Base-by-base conservation (phyloP, 805 yeast species). In the Saturnispora saitoi region DNA sequence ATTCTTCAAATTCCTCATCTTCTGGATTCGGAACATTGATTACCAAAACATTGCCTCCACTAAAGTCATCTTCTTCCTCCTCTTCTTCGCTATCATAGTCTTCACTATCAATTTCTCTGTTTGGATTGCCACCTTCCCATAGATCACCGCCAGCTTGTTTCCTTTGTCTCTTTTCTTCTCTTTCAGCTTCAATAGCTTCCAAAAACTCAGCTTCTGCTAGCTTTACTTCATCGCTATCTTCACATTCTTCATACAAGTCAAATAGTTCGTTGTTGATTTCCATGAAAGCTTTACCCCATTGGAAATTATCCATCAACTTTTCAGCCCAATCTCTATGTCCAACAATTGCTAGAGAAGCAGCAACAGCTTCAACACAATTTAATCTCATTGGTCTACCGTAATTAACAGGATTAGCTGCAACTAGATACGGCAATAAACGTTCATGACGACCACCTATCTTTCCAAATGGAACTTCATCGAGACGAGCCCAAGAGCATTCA, bases 401-500 rank as follows among this genome's bases (percentile, higher is more conserved):
- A 65, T 93, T 93, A 7, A 95, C 98, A 29, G 96, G 95, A 62
- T 93, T 93, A 0, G 98, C 96, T 4, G 98, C 98, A 9, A 93
- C 89, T 43, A 93, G 69, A 58, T 91, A 93, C 0, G 99, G 99
- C 49, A 93, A 63, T 29, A 93, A 70, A 43, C 99, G 71, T 61
- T 91, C 96, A 58, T 87, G 74, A 52, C 78, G 80, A 4, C 98
- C 98, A 4, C 98, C 98, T 50, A 93, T 89, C 60, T 86, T 87
- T 51, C 75, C 70, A 66, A 93, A 93, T 4, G 99, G 99, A n/a
- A 93, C 80, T 64, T 93, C 99, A 48, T 89, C 95, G n/a, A 93
- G 64, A 48, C 98, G 71, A 0, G 99, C 99, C 99, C 99, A 93
- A 2, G 96, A 88, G 66, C 98, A 91, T 63, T 93, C 99, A 2